Percentiles rank a stretch among this genome's conserved stretches.
phyloP scores from a whole-genome alignment of 257 asterid genomes.

The Gynochthodes officinalis region DNA sequence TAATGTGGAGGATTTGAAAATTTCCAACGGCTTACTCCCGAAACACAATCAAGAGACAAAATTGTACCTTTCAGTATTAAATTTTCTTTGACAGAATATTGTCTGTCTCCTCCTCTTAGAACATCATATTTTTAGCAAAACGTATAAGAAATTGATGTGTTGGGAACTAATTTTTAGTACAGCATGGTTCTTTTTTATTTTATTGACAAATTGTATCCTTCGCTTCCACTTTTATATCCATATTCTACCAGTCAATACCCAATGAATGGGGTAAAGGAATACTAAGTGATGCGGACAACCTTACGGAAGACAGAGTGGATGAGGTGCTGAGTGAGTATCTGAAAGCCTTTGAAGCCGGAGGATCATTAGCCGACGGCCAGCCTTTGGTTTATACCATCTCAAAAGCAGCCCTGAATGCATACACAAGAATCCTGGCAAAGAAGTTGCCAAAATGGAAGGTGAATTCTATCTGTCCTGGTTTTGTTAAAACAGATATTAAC shows the following conservation, averaged over 20 bases:
- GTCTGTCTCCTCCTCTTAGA: too few relatives aligned
- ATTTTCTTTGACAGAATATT: too few relatives aligned
- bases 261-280: conserved; percentile 46
- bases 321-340: conserved; percentile 41
- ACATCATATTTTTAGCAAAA: too few relatives aligned
- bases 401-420: conserved; percentile 53
- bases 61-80: too few relatives aligned
- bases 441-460: conserved; percentile 32
- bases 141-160: too few relatives aligned
- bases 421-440: conserved; percentile 51
- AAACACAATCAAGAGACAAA: too few relatives aligned
- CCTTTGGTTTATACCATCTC: conserved; percentile 42
- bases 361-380: conserved; percentile 46
- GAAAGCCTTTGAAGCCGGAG: conserved; percentile 43
- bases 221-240: background rate
- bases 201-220: background rate
- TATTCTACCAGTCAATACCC: conserved; percentile 31
- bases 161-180: too few relatives aligned
- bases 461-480: conserved; percentile 29
- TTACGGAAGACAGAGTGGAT: conserved; percentile 44
- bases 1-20: too few relatives aligned
- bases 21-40: too few relatives aligned
- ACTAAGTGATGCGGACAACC: conserved; percentile 39
- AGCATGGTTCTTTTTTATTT: too few relatives aligned
- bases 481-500: conserved; percentile 19